Evolutionary conservation across 805 yeast genomes (phyloP), one percentile per base, ranked within the genome.

Genomic region (Hanseniaspora lachancei): DNA sequence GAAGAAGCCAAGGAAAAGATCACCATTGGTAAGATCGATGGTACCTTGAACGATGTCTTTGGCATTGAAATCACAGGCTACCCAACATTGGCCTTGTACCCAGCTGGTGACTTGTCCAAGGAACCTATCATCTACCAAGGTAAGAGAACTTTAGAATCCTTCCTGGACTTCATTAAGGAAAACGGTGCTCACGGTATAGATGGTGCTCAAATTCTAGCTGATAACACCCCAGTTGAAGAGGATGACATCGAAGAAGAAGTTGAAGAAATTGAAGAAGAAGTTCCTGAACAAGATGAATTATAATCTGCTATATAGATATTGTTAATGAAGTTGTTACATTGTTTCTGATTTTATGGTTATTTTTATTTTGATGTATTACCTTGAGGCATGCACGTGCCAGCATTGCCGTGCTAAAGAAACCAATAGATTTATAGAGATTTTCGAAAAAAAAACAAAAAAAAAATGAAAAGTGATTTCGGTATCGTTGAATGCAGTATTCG

Each of bases 71-170:
- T 93, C 62, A 74, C 78, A 60, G 96, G 97, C 57, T 93, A 86
- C 77, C 98, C 98, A 72, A 91, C 97, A 57, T 74, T 93, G 63
- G 77, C 84, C 66, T 77, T 91, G 57, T 93, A 82, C 77, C 96
- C 96, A 65, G 97, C 96, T 60, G 85, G 86, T 60, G 79, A 80
- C 66, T 29, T 42, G 24, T 78, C 81, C 68, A 71, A 77, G 49
- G 74, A 76, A 58, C 89, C 91, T 58, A 69, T 89, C 58, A 71
- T 74, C 41, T 89, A 75, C 73, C 72, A 75, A 57, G 86, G 88
- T 59, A 73, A 77, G 50, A 87, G 97, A 77, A 82, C 82, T 50
- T 71, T 87, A 57, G 88, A 84, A 63, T 72, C 76, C 34, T 75
- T 93, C 62, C 75, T 84, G 59, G 72, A 74, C 32, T 93, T 89